Conservation (phyloP, 169 alveolate species). For the Cryptosporidium meleagridis region DNA sequence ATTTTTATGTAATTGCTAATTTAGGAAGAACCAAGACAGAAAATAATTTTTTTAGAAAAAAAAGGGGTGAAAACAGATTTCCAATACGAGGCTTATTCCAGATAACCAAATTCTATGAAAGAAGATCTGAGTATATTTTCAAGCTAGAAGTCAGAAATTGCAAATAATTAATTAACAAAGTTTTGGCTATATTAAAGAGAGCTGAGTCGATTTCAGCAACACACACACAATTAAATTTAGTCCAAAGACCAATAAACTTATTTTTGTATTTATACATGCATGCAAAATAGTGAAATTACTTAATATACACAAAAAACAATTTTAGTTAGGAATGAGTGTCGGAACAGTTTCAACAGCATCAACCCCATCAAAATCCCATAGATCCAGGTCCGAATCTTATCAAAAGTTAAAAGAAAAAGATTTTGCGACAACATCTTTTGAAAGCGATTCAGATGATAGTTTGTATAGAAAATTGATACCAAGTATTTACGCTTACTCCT, state of each 20-base stretch:
- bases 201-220: background rate
- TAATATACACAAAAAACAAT: background rate
- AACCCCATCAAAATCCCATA: constrained; percentile 27
- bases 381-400: background rate
- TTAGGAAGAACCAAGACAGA: background rate
- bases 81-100: background rate
- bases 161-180: background rate
- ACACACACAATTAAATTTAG: background rate
- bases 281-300: background rate
- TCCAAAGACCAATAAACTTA: too few species aligned
- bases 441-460: constrained; percentile 1
- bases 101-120: background rate
- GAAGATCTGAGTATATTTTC: background rate
- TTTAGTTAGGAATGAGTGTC: background rate
- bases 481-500: constrained; percentile 39
- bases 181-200: background rate
- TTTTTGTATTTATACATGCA: background rate
- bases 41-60: background rate
- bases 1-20: background rate
- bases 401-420: background rate
- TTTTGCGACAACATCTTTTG: background rate
- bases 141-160: background rate
- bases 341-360: constrained; percentile 50
- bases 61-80: background rate
- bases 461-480: constrained; percentile 9